Conservation (phyloP, 2,329 filamentous ascomycete species). For the Leptographium flavum region DNA sequence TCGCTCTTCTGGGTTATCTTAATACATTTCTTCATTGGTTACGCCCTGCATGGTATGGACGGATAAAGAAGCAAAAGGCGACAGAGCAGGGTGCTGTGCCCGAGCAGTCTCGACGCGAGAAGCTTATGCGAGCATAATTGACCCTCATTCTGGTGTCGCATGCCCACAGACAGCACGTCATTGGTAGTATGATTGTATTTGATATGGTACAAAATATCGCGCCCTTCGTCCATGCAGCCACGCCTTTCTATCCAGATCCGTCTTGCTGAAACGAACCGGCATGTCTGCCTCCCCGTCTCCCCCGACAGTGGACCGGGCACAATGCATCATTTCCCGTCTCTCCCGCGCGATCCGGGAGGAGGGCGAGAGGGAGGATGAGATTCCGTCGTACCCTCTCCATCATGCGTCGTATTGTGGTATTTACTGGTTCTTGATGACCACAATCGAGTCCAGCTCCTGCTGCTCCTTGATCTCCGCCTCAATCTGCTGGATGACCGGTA, state of each 20-base stretch:
- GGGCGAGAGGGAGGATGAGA: too few species aligned
- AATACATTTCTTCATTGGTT: conserved; percentile 1
- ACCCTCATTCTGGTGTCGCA: too few species aligned
- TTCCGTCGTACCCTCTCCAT: too few species aligned
- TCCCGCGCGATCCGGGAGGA: not conserved
- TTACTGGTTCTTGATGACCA: conserved; percentile 34
- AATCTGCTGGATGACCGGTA: conserved; percentile 36
- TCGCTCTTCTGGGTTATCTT: not conserved
- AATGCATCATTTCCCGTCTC: not conserved
- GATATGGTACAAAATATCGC: conserved; percentile 2
- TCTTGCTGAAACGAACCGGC: too few species aligned
- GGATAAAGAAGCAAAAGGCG: not conserved
- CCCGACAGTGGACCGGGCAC: not conserved
- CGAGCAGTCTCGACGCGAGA: too few species aligned
- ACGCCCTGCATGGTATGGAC: not conserved
- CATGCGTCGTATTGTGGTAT: not conserved
- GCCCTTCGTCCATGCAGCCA: not conserved
- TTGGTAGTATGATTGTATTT: not conserved
- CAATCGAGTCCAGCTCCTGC: conserved; percentile 34
- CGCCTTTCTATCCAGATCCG: not conserved
- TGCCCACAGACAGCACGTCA: not conserved
- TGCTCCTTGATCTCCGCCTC: conserved; percentile 33
- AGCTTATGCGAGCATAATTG: too few species aligned
- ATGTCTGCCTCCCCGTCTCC: not conserved
- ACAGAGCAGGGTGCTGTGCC: too few species aligned